phyloP scores from a whole-genome alignment of 2,329 filamentous ascomycete genomes.

The Aspergillus ochraceoroseus region DNA sequence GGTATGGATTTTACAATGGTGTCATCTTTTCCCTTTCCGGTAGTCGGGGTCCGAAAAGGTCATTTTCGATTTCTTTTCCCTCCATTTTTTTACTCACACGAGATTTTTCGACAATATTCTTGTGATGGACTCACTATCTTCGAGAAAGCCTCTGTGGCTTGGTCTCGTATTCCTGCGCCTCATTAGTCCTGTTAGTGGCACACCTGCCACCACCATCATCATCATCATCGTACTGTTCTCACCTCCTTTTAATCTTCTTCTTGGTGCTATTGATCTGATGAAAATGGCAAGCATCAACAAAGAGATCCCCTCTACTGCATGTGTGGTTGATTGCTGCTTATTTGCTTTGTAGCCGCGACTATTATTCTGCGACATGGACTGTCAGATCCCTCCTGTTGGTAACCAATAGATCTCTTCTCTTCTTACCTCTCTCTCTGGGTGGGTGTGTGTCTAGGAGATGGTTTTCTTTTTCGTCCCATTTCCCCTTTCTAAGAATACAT shows the following conservation, averaged over 20 bases:
- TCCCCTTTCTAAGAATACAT: constrained; percentile 15
- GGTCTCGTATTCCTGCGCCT: constrained; percentile 19
- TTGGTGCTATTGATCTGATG: too few species aligned
- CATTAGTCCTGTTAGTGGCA: constrained; percentile 1
- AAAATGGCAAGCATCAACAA: too few species aligned
- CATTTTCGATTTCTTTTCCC: too few species aligned
- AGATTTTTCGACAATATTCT: too few species aligned
- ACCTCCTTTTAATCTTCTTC: too few species aligned
- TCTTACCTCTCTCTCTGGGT: not conserved
- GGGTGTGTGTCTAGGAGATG: too few species aligned
- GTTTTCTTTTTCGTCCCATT: constrained; percentile 10
- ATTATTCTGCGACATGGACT: constrained; percentile 14
- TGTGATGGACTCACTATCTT: too few species aligned
- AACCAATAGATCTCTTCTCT: constrained; percentile 12
- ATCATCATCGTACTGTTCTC: not conserved
- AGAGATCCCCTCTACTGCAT: not conserved
- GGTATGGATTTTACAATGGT: too few species aligned
- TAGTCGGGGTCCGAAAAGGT: constrained; percentile 16
- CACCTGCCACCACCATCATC: constrained; percentile 4
- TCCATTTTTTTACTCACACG: too few species aligned
- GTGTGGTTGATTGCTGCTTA: constrained; percentile 5
- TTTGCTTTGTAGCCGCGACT: constrained; percentile 14
- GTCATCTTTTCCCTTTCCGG: constrained; percentile 8
- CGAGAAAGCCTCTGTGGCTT: constrained; percentile 15
- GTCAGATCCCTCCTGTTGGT: constrained; percentile 16